phyloP scores from a whole-genome alignment of 192 early-diverging fungal genomes.

The Coemansia sp. region DNA sequence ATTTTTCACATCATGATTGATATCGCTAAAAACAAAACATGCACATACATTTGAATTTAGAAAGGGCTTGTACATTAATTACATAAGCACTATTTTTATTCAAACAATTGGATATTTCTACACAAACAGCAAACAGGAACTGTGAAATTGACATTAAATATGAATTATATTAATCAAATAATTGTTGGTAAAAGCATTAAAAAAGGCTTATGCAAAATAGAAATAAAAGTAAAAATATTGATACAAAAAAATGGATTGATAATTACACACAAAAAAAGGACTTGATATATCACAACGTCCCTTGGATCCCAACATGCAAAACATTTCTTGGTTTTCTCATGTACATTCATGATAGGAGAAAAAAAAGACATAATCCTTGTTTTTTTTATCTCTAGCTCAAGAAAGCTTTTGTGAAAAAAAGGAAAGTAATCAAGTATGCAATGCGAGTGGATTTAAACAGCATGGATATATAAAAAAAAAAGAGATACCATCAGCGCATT shows the following conservation, averaged over 20 bases:
- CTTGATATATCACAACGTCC: too few relatives aligned
- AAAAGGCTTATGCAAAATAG: background rate
- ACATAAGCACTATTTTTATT: conserved; percentile 4
- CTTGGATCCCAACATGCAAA: too few relatives aligned
- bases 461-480: background rate
- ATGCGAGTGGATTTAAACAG: background rate
- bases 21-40: conserved; percentile 2
- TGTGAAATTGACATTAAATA: background rate
- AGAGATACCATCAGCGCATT: background rate
- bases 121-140: background rate
- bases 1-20: background rate
- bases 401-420: background rate
- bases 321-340: too few relatives aligned
- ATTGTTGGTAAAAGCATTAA: background rate
- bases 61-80: background rate
- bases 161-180: background rate
- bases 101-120: conserved; percentile 3
- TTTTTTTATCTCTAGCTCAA: background rate
- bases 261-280: background rate
- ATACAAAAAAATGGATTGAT: conserved; percentile 4
- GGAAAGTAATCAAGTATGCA: background rate
- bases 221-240: conserved; percentile 5
- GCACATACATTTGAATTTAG: background rate
- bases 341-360: too few relatives aligned
- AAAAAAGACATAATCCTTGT: background rate